These are phyloP conservation scores for Begonia peltatifolia DNA, from an alignment of 306 rosid genomes.

Conservation along the genomic window DNA sequence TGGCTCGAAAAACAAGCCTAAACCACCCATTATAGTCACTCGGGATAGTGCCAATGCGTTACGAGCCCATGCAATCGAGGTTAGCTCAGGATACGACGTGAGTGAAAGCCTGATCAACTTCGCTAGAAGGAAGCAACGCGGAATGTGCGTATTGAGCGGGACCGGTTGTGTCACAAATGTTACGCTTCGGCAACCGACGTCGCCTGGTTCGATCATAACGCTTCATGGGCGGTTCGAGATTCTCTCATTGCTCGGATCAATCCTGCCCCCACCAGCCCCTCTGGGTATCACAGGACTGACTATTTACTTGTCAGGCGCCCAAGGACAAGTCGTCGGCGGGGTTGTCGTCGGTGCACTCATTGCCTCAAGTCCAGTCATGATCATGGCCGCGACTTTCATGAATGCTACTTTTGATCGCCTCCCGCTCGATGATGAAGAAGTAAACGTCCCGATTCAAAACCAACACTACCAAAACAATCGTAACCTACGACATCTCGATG, in stretches of 20 bases:
- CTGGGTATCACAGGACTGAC: conserved; percentile 72
- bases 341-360: conserved; percentile 58
- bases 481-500: conserved; percentile 6
- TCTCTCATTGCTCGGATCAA: conserved; percentile 65
- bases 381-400: conserved; percentile 90
- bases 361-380: conserved; percentile 82
- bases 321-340: conserved; percentile 93
- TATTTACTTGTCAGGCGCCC: conserved; percentile 73
- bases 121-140: conserved; percentile 74
- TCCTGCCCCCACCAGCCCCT: conserved; percentile 86
- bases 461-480: conserved; percentile 12
- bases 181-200: conserved; percentile 72
- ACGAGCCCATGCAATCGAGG: conserved; percentile 85
- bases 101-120: conserved; percentile 66
- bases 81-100: conserved; percentile 72
- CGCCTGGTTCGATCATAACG: conserved; percentile 63
- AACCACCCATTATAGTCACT: conserved; percentile 89
- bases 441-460: conserved; percentile 19
- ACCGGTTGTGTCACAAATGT: conserved; percentile 84
- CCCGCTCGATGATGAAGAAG: conserved; percentile 73
- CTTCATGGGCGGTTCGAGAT: conserved; percentile 91
- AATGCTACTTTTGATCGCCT: conserved; percentile 94
- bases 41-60: conserved; percentile 94
- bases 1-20: conserved; percentile 89
- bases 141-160: conserved; percentile 82